Evolutionary conservation across 2,329 filamentous ascomycete genomes (phyloP).

Genomic region (Biscogniauxia mediterranea): DNA sequence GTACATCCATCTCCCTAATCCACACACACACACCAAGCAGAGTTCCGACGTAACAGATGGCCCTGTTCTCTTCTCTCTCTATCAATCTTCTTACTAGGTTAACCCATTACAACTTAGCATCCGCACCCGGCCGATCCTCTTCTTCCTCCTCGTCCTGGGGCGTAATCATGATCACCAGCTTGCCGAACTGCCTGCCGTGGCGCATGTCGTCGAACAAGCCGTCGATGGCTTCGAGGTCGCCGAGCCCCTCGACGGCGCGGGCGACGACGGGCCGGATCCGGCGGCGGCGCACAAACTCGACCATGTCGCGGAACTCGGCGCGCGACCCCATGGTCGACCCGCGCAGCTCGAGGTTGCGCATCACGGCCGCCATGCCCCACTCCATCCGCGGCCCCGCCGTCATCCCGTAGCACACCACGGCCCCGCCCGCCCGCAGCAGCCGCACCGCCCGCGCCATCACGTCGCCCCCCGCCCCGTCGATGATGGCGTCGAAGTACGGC

Average conservation of each 20-base stretch:
- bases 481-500: conserved; percentile 74
- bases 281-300: conserved; percentile 73
- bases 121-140: conserved; percentile 9
- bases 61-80: too few relatives aligned
- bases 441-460: conserved; percentile 64
- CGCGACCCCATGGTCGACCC: conserved; percentile 91
- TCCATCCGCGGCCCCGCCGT: conserved; percentile 82
- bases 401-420: conserved; percentile 91
- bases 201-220: conserved; percentile 86
- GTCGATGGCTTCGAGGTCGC: conserved; percentile 77
- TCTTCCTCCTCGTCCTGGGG: conserved; percentile 12
- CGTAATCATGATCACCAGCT: conserved; percentile 75
- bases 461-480: conserved; percentile 89
- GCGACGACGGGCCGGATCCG: conserved; percentile 77
- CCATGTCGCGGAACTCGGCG: conserved; percentile 88
- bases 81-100: too few relatives aligned
- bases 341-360: conserved; percentile 83
- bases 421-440: conserved; percentile 76
- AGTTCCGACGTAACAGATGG: too few relatives aligned
- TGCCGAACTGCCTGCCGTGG: conserved; percentile 83
- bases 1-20: too few relatives aligned
- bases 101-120: conserved; percentile 42
- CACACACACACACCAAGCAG: too few relatives aligned
- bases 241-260: conserved; percentile 68
- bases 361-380: conserved; percentile 77